Conservation (phyloP, 139 green algal species). For the Microglena sp. region DNA sequence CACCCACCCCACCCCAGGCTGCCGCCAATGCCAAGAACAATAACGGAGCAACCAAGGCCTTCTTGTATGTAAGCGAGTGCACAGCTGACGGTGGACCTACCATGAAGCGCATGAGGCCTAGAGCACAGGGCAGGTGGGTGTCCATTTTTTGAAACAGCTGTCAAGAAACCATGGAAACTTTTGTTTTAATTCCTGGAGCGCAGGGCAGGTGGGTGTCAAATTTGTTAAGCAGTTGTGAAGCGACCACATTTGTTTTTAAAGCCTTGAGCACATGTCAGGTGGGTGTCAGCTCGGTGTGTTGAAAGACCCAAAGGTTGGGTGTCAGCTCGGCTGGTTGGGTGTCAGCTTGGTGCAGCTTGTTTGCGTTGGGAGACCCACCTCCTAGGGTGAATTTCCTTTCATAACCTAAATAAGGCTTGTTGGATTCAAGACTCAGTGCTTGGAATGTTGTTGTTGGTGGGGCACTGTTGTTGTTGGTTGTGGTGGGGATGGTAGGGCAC, state of each 20-base stretch:
- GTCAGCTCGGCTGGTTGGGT: no score
- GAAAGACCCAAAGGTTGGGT: no score
- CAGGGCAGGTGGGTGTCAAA: constrained; percentile 60
- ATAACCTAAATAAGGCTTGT: no score
- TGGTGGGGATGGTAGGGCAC: no score
- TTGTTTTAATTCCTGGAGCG: constrained; percentile 35
- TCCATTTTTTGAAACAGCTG: background rate
- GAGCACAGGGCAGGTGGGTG: constrained; percentile 70
- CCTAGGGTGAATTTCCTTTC: no score
- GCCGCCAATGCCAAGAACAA: constrained; percentile 95
- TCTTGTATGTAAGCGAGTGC: constrained; percentile 72
- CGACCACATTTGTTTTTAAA: background rate
- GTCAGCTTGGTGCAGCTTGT: no score
- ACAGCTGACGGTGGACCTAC: constrained; percentile 67
- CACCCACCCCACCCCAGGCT: no score
- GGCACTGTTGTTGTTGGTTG: no score
- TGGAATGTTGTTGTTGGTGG: no score
- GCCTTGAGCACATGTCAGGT: constrained; percentile 68
- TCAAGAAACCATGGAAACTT: background rate
- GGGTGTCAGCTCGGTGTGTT: no score
- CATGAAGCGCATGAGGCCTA: constrained; percentile 69
- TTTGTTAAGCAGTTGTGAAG: background rate
- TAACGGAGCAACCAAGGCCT: constrained; percentile 73
- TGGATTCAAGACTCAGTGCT: no score
- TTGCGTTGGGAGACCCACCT: no score